Evolutionary conservation across 2,329 filamentous ascomycete species (phyloP), one percentile per base, ranked within the genome.

Genomic region (Zymoseptoria pseudotritici): DNA sequence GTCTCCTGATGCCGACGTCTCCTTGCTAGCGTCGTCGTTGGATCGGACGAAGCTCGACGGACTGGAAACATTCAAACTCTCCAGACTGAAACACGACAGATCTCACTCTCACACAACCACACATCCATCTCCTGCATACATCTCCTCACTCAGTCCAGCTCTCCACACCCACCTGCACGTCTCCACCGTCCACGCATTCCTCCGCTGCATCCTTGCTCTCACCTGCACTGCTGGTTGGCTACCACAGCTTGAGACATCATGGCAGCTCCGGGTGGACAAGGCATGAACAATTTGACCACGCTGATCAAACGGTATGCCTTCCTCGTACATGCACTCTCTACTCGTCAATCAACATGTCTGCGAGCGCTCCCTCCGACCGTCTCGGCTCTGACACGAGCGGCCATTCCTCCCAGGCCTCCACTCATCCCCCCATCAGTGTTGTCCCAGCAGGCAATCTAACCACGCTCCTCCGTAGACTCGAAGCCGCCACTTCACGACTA

Each of bases 241-340:
- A 42, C 36, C 36, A 42, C 36, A 42, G 36, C 36, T 42, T 42
- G 36, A 53, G 21, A 26, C 51, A 26, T 24, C 11, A 53, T 53
- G 51, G 51, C 51, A 29, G 62, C 64, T 60, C 46, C 58, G 42
- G 49, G 56, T 31, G 49, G 56, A n/a, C 63, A 65, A 57, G 90
- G 91, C 71, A 97, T 97, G 91, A 87, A 97, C 78, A 97, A 96
- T 74, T 80, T 99, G 64, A 95, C 91, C 42, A 99, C 94, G 58
- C 85, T 99, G 71, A 97, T 99, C 80, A 99, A 99, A 84, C 86
- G 94, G 94, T 97, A 65, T 49, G 58, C 59, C 53, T 46, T 50
- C 21, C 63, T 61, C 42, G 26, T 21, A 49, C n/a, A n/a, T 7
- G 31, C 42, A 57, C 24, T 57, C 22, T 11, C 22, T 26, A 50